Evolutionary conservation across 2,329 filamentous ascomycete species (phyloP).

Genomic region (Botrytis porri): DNA sequence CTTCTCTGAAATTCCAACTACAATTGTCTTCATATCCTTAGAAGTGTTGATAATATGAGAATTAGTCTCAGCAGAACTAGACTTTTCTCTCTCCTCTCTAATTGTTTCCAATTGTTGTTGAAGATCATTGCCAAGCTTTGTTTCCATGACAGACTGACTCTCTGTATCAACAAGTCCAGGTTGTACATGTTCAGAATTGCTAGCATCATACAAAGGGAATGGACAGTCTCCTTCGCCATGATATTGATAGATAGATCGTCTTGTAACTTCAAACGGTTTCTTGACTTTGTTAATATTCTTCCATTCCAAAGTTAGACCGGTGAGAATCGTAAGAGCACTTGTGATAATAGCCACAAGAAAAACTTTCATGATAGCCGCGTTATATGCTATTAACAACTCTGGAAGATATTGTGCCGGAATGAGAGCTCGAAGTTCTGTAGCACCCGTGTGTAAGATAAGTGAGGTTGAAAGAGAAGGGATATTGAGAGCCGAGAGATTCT

Average conservation of each 20-base stretch:
- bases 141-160: neutral
- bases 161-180: neutral
- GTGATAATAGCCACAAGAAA: conserved; percentile 55
- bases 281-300: conserved; percentile 52
- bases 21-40: neutral
- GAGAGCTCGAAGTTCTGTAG: conserved; percentile 49
- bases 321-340: conserved; percentile 47
- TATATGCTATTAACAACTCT: conserved; percentile 53
- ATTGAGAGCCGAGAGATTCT: conserved; percentile 20
- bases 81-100: conserved; percentile 10
- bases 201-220: neutral
- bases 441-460: conserved; percentile 42
- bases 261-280: conserved; percentile 6
- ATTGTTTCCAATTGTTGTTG: conserved; percentile 5
- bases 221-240: neutral
- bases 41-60: neutral
- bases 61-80: neutral
- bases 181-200: neutral
- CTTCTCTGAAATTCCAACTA: neutral
- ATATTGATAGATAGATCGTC: neutral
- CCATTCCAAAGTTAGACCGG: conserved; percentile 53
- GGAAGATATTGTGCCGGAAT: conserved; percentile 41
- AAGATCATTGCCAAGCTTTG: neutral
- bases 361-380: conserved; percentile 48
- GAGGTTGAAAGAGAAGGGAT: conserved; percentile 18